Percentiles rank a stretch among this genome's conserved stretches.
Conservation (phyloP, 306 rosid species). For the Argentina anserina region DNA sequence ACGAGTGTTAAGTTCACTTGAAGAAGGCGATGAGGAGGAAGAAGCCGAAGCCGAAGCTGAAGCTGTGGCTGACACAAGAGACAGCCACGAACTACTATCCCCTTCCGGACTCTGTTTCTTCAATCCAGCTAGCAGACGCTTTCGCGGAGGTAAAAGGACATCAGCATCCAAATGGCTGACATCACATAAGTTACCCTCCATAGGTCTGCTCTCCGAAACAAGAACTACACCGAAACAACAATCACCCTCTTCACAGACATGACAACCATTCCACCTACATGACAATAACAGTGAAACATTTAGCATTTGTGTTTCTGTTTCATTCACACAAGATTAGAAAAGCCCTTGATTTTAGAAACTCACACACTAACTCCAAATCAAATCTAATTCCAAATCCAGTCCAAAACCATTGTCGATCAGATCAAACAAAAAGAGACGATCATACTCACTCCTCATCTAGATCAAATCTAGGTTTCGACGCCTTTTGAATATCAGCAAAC, state of each 20-base stretch:
- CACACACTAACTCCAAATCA: background rate
- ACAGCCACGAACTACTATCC: conserved; percentile 47
- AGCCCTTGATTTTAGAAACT: background rate
- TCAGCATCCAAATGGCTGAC: conserved; percentile 78
- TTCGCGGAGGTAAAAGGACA: conserved; percentile 92
- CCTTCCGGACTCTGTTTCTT: conserved; percentile 68
- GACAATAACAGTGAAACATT: conserved; percentile 9
- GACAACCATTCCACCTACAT: conserved; percentile 33
- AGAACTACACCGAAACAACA: conserved; percentile 31
- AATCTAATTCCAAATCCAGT: background rate
- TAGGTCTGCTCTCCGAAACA: conserved; percentile 31
- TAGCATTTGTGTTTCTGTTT: background rate
- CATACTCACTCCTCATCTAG: background rate
- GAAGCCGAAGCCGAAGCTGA: conserved; percentile 22
- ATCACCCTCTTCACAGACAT: conserved; percentile 32
- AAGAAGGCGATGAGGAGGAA: conserved; percentile 53
- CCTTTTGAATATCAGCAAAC: background rate
- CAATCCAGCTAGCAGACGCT: conserved; percentile 95
- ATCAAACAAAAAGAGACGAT: background rate
- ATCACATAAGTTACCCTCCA: conserved; percentile 77
- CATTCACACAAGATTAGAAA: conserved; percentile 5
- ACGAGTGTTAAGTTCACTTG: conserved; percentile 59
- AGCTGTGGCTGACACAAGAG: conserved; percentile 25
- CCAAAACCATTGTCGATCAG: background rate
- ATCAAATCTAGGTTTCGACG: background rate